These are phyloP conservation scores for Colletotrichum viniferum DNA, from an alignment of 2,329 filamentous ascomycete species.

Conservation along the genomic window DNA sequence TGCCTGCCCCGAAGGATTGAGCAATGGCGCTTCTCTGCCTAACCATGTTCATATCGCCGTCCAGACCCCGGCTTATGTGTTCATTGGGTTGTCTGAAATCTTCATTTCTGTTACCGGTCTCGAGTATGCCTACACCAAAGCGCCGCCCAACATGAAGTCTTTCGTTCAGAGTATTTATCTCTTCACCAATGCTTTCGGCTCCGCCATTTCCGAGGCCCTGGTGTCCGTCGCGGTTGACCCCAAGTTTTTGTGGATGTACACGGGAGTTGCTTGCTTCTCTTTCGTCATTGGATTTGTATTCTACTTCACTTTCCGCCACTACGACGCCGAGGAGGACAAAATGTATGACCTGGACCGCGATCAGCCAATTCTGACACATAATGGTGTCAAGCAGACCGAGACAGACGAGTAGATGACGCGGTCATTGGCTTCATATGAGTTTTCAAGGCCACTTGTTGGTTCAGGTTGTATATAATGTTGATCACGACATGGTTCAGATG, in stretches of 20 bases:
- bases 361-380: constrained; percentile 28
- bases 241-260: constrained; percentile 70
- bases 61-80: constrained; percentile 57
- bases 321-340: constrained; percentile 39
- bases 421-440: background rate
- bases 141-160: constrained; percentile 70
- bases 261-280: constrained; percentile 55
- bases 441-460: background rate
- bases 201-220: constrained; percentile 61
- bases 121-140: constrained; percentile 78
- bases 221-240: constrained; percentile 58
- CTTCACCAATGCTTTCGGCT: constrained; percentile 62
- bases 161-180: constrained; percentile 65
- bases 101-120: constrained; percentile 71
- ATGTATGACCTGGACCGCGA: constrained; percentile 43
- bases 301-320: constrained; percentile 46
- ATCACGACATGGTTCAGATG: background rate
- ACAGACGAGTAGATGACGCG: background rate
- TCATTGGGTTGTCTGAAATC: constrained; percentile 64
- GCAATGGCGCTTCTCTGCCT: constrained; percentile 34
- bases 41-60: constrained; percentile 60
- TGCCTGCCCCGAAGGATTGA: constrained; percentile 34
- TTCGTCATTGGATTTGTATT: constrained; percentile 56
- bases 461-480: background rate
- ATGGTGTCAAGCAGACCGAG: background rate